Conservation (phyloP, 208 protist genomes). For the Trypanosoma lewisi region DNA sequence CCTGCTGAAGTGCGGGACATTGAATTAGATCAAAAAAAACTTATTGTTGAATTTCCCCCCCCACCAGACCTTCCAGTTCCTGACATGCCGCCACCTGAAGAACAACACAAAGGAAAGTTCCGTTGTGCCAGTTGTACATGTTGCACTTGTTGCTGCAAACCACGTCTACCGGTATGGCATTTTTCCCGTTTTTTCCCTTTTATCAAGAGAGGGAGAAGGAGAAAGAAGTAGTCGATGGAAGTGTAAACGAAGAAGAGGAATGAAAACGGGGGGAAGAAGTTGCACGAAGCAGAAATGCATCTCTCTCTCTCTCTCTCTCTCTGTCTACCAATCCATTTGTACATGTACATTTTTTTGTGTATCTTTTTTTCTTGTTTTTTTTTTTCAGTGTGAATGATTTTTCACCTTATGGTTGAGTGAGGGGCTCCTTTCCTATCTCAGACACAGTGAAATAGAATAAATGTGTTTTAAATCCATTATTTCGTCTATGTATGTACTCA, state of each 20-base stretch:
- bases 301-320: too few relatives aligned
- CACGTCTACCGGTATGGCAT: neutral
- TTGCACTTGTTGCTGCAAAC: too few relatives aligned
- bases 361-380: neutral
- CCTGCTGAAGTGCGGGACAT: neutral
- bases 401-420: too few relatives aligned
- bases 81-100: slow-evolving; percentile 53
- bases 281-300: too few relatives aligned
- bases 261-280: too few relatives aligned
- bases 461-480: slow-evolving; percentile 2
- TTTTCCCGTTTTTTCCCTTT: slow-evolving; percentile 16
- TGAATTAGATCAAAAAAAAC: slow-evolving; percentile 14
- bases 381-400: too few relatives aligned
- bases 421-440: too few relatives aligned
- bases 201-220: neutral
- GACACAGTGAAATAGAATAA: neutral
- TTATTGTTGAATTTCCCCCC: slow-evolving; percentile 62
- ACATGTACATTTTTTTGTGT: neutral
- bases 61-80: slow-evolving; percentile 38
- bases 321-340: too few relatives aligned
- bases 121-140: too few relatives aligned
- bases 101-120: slow-evolving; percentile 16
- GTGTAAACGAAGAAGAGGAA: too few relatives aligned
- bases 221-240: neutral
- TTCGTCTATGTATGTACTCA: neutral